A percentile compares a stretch with the other conserved stretches of the same genome.
phyloP scores from a whole-genome alignment of 1,139 yeast genomes.

The Lodderomyces parapsilosis region DNA sequence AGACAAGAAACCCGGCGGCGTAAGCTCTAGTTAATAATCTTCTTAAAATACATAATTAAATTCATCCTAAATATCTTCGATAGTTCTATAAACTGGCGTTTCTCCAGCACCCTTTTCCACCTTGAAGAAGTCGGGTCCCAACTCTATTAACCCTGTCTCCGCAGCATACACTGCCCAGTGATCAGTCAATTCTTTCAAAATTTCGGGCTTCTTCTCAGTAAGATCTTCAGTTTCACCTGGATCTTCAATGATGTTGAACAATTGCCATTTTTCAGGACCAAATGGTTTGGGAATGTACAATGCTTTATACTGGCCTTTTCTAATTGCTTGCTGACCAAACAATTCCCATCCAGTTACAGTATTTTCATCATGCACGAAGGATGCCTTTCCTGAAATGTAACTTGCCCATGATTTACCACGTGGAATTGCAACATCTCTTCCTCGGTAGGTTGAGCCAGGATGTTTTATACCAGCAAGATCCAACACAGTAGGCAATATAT shows the following conservation, averaged over 20 bases:
- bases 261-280: conserved; percentile 52
- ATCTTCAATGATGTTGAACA: conserved; percentile 42
- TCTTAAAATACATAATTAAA: neutral
- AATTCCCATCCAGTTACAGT: conserved; percentile 59
- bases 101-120: conserved; percentile 14
- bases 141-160: conserved; percentile 51
- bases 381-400: conserved; percentile 25
- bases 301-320: conserved; percentile 52
- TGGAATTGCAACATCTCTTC: conserved; percentile 37
- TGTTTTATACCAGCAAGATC: conserved; percentile 47
- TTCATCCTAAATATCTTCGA: conserved; percentile 7
- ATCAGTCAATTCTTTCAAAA: conserved; percentile 37
- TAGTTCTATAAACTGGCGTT: conserved; percentile 11
- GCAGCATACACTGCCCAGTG: conserved; percentile 56
- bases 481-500: conserved; percentile 51
- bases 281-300: conserved; percentile 48
- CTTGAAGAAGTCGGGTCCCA: conserved; percentile 15
- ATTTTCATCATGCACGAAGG: conserved; percentile 40
- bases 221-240: conserved; percentile 51
- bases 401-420: conserved; percentile 44
- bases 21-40: neutral
- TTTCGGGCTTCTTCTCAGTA: conserved; percentile 28
- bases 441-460: conserved; percentile 39
- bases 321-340: conserved; percentile 54
- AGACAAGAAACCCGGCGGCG: neutral